phyloP scores from a whole-genome alignment of 2,329 filamentous ascomycete species.

The Podosphaera xanthii region DNA sequence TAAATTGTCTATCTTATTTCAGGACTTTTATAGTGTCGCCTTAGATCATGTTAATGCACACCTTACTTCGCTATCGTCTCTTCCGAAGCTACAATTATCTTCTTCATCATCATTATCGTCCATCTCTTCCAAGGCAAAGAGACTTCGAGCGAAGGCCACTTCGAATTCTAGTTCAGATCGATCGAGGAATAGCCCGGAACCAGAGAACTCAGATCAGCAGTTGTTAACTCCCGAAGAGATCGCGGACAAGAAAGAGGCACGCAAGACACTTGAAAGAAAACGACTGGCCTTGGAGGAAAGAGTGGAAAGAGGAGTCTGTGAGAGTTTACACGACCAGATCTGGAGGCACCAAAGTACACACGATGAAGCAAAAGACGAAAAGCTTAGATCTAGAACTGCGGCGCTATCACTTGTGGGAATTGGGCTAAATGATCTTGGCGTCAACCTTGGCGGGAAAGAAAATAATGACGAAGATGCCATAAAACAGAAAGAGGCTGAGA shows the following conservation, averaged over 20 bases:
- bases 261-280: slow-evolving; percentile 59
- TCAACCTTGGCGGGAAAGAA: slow-evolving; percentile 41
- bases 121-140: slow-evolving; percentile 30
- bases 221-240: slow-evolving; percentile 84
- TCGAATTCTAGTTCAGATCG: slow-evolving; percentile 31
- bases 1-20: slow-evolving; percentile 63
- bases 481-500: slow-evolving; percentile 38
- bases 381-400: slow-evolving; percentile 79
- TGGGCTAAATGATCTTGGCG: slow-evolving; percentile 60
- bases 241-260: slow-evolving; percentile 52
- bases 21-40: slow-evolving; percentile 75
- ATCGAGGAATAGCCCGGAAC: slow-evolving; percentile 19
- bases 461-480: slow-evolving; percentile 30
- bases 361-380: slow-evolving; percentile 87
- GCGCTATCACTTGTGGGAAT: slow-evolving; percentile 82
- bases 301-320: slow-evolving; percentile 66
- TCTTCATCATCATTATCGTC: slow-evolving; percentile 31
- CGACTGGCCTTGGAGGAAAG: slow-evolving; percentile 63
- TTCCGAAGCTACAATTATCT: slow-evolving; percentile 45
- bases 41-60: slow-evolving; percentile 70
- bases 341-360: slow-evolving; percentile 81
- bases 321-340: slow-evolving; percentile 67
- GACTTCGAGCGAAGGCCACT: slow-evolving; percentile 31
- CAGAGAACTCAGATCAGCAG: slow-evolving; percentile 35
- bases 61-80: slow-evolving; percentile 54